Evolutionary conservation across 2,329 filamentous ascomycete species (phyloP), one percentile per base, ranked within the genome.

Genomic region (Calonectria montana): DNA sequence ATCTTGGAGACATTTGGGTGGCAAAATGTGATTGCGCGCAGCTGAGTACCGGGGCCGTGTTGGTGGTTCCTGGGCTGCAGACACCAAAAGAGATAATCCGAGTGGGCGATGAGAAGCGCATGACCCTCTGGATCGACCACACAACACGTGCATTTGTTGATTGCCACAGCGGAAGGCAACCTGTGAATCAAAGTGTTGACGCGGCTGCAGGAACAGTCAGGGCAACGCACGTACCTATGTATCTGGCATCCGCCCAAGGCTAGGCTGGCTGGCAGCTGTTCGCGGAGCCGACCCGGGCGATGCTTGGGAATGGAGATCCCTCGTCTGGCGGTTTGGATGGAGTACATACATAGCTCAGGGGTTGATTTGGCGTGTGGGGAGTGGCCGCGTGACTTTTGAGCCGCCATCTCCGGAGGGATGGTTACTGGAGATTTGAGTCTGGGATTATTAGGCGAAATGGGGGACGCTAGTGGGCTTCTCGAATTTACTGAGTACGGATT

Each of bases 331-430:
- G 39, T 43, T 35, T 27, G 5, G 21, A 21, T 31, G 31, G 53
- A 25, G 21, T 18, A n/a, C n/a, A n/a, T n/a, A n/a, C n/a, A n/a
- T n/a, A 39, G 45, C 53, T 72, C 69, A 74, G 78, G 77, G 76
- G 68, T 45, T 74, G 71, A 65, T 66, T 62, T 57, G 62, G 55
- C 47, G 43, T 64, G 70, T 68, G 65, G 67, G 67, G 66, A 59
- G 55, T 21, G 70, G 65, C 75, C 74, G 76, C 75, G 75, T 78
- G 77, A 78, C 74, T 71, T 61, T 74, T 73, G 74, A 79, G 77
- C 77, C 77, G 76, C 76, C 77, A 79, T 78, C 73, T 76, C 77
- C 76, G 68, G 74, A 73, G 64, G 65, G 65, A 69, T 55, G 71
- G 64, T 48, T 64, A 25, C 35, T 63, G 64, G 67, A 70, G 69